Base-by-base conservation (phyloP, 1,139 yeast species). In the Geotrichum carabidarum region DNA sequence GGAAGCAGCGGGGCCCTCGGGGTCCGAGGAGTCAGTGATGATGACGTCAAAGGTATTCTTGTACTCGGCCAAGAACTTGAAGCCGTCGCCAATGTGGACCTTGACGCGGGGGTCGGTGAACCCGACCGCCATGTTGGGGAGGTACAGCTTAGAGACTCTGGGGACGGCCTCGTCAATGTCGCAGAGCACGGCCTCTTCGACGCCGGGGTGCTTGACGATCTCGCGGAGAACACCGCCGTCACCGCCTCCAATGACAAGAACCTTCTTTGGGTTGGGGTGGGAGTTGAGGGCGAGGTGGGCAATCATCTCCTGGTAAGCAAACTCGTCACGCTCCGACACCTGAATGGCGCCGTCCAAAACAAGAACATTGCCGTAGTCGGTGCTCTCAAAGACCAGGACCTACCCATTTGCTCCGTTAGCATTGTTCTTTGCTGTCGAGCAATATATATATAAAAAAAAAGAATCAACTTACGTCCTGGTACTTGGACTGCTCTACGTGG, bases 1-100 rank as follows among this genome's bases (percentile, higher is more conserved):
- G 48, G 89, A 88, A 65, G 84, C 96, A 2, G 99, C 99, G 8
- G 99, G 99, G 1, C 99, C 99, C 66, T 93, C 98, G 1, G 98
- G 98, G 70, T 93, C 99, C 9, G 95, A 86, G 8, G 96, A 87
- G 70, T 93, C 99, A 38, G 97, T 90, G 64, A 93, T 90, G 62
- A 93, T 90, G 49, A 91, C 85, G 70, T 93, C 98, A 68, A 78
- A 91, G 62, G 79, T 78, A 57, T 71, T 70, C 64, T 74, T 68
- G 62, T 75, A 73, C 48, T 78, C 75, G 58, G 80, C 77, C 63
- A 91, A 76, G 69, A 76, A 91, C 72, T 88, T 78, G 74, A 93
- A 90, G 8, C 99, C 99, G 72, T 91, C 99, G 57, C 86, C 87
- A 59, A 93, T 79, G 62, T 83, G 78, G 32, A 90, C 82, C 51